phyloP scores from a whole-genome alignment of 306 rosid species.

The Argentina anserina region DNA sequence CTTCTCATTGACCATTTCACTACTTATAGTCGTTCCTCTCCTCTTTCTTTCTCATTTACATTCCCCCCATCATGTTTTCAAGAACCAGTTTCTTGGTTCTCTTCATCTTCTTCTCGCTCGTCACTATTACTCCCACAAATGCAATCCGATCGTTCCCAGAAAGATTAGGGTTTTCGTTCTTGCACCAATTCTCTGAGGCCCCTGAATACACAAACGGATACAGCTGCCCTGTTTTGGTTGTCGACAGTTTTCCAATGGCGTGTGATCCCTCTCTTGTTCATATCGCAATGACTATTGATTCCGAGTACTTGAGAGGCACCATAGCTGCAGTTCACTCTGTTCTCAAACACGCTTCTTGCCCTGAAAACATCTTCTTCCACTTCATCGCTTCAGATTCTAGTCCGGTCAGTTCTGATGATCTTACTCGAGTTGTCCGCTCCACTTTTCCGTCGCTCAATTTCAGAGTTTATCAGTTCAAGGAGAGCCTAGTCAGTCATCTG shows the following conservation, averaged over 20 bases:
- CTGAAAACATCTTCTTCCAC: conserved; percentile 71
- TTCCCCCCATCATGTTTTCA: conserved; percentile 1
- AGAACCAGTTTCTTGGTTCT: conserved; percentile 24
- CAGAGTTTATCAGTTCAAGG: conserved; percentile 50
- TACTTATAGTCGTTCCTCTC: neutral
- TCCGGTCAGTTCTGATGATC: conserved; percentile 23
- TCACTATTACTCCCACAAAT: conserved; percentile 21
- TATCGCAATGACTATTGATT: conserved; percentile 76
- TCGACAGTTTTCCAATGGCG: neutral
- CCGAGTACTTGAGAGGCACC: conserved; percentile 70
- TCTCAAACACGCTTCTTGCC: conserved; percentile 72
- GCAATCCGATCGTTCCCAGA: conserved; percentile 46
- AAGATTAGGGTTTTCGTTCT: conserved; percentile 4
- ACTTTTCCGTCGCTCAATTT: conserved; percentile 64
- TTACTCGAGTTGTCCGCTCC: conserved; percentile 33
- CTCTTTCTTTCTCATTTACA: neutral
- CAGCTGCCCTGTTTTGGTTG: conserved; percentile 34
- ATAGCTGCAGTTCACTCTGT: conserved; percentile 80
- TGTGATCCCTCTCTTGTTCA: conserved; percentile 65
- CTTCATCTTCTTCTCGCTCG: conserved; percentile 7
- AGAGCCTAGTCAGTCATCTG: conserved; percentile 44
- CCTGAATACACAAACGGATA: conserved; percentile 57
- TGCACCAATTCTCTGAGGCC: conserved; percentile 49
- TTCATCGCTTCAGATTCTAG: conserved; percentile 73
- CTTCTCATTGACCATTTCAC: conserved; percentile 12